Base-by-base conservation (phyloP, 2,329 filamentous ascomycete species). In the Stemphylium lycopersici region DNA sequence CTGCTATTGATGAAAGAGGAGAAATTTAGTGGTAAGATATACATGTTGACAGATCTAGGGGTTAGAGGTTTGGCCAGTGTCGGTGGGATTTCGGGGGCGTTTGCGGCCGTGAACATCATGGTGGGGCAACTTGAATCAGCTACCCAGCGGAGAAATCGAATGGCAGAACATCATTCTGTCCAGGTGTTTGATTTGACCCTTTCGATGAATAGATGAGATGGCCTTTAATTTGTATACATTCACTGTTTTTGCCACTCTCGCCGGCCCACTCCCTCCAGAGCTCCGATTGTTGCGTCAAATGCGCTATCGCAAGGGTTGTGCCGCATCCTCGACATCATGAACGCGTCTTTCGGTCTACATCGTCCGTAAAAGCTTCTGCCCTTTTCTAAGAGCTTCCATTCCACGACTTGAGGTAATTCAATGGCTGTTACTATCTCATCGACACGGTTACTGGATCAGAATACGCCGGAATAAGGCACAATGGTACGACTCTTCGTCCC, bases 401-500 rank as follows among this genome's bases (percentile, higher is more conserved):
- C 20, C 16, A 34, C 12, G 20, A 15, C 18, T 3, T 36, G 20
- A 24, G 2, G 15, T 29, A 16, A 3, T 36, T 15, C 32, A 26
- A 53, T 53, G 50, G 45, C 38, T 37, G 15, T 11, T n/a, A 7
- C 41, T n/a, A 13, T 11, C 12, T 7, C 16, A 37, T 13, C 13
- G 15, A 22, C 51, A 33, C 29, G 33, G 43, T 37, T 33, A n/a
- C 51, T 36, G 18, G 26, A 31, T 24, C 10, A 20, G 20, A 13
- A 11, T 24, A 24, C 36, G 18, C 13, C 29, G 18, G 24, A 33
- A 29, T 18, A 48, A 22, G 10, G 22, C 37, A 66, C 40, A 8
- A 68, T 67, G 63, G 66, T 67, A 46, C 63, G 60, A 26, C 45
- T 68, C 13, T 63, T 62, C 36, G 55, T 67, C n/a, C 59, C 66